A percentile compares a stretch with the other conserved stretches of the same genome.
Conservation (phyloP, 305 asterid species). For the Fraxinus angustifolia region DNA sequence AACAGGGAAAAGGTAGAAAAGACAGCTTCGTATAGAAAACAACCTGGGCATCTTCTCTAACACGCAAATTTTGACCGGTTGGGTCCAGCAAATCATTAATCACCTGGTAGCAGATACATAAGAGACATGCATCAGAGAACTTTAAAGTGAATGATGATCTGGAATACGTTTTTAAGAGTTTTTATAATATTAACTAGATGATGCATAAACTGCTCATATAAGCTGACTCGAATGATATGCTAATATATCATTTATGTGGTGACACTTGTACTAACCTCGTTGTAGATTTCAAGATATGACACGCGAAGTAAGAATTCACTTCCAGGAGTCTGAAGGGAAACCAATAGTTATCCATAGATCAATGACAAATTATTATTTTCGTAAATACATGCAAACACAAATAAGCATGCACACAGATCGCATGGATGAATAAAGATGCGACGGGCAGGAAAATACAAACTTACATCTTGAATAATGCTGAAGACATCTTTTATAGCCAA, state of each 20-base stretch:
- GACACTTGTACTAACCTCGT: constrained; percentile 66
- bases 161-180: background rate
- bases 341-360: constrained; percentile 29
- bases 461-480: constrained; percentile 97
- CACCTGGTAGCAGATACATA: constrained; percentile 53
- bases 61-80: constrained; percentile 95
- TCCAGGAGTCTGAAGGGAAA: constrained; percentile 88
- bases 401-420: background rate
- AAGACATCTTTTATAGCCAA: constrained; percentile 98
- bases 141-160: constrained; percentile 2
- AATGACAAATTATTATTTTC: constrained; percentile 7
- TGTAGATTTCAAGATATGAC: constrained; percentile 95
- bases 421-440: constrained; percentile 11
- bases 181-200: background rate
- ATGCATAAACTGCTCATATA: constrained; percentile 10
- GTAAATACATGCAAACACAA: constrained; percentile 18
- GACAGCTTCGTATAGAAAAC: constrained; percentile 11
- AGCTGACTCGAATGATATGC: background rate
- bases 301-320: constrained; percentile 95
- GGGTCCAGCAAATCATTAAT: constrained; percentile 98
- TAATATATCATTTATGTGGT: background rate
- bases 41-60: constrained; percentile 98
- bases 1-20: constrained; percentile 7
- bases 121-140: constrained; percentile 8
- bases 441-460: constrained; percentile 27